Evolutionary conservation across 257 asterid genomes (phyloP), one percentile per base, ranked within the genome.

Genomic region (Pogostemon cablin): DNA sequence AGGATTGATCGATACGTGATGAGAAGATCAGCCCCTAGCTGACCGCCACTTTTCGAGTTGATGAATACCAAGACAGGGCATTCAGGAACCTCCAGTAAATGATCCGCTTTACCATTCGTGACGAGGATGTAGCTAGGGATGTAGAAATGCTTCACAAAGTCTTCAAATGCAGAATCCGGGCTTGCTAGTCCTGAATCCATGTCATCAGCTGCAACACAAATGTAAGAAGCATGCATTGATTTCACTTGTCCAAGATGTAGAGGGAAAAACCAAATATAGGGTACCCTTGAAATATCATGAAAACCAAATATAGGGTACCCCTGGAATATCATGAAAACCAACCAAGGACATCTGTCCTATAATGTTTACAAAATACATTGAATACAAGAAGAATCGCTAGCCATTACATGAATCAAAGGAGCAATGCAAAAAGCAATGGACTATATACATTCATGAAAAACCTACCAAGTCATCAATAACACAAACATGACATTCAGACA

Each of bases 31-130:
- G 91, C 96, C 35, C 98, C 97, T 9, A 93, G 82, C 77, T 93
- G 98, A 68, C 98, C 97, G 25, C 97, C 97, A 56, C 98, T 93
- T 78, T 56, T 86, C 49, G 98, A 87, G 76, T 93, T 93, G 83
- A 93, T 80, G 69, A 93, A 93, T 25, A 93, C 98, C 65, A 93
- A 72, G 57, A 91, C 91, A 3, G 98, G 98, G 78, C 91, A 88
- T 49, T 82, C 84, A 2, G 97, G 96, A 44, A 82, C 67, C 48
- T 73, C 77, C 39, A 71, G 69, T 58, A 50, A 6, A 72, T 41
- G 50, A 69, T 85, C 87, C 3, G 73, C 80, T 12, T 55, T 70
- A 3, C 76, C 72, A 3, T 78, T 78, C 1, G 82, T 72, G 52
- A 53, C 74, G 12, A 92, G 82, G 68, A 90, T 78, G 73, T 86